These are phyloP conservation scores for Myriosclerotinia scirpicola DNA, from an alignment of 2,329 filamentous ascomycete genomes.

Conservation along the genomic window DNA sequence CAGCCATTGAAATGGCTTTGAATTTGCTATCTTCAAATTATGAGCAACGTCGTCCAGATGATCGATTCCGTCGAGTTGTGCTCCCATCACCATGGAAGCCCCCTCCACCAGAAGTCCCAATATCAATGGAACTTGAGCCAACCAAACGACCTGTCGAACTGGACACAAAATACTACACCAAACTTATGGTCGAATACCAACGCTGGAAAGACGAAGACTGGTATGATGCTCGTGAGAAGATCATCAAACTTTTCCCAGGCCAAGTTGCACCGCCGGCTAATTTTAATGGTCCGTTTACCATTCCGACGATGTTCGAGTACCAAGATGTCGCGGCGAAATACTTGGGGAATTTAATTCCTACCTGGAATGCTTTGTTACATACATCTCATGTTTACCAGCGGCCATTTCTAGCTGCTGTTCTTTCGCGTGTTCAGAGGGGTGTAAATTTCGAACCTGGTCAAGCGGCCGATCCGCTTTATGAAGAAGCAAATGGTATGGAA, in stretches of 20 bases:
- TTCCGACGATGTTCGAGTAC: constrained; percentile 20
- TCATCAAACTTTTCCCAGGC: background rate
- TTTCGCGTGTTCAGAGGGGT: constrained; percentile 13
- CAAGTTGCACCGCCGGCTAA: constrained; percentile 29
- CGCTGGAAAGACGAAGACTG: constrained; percentile 32
- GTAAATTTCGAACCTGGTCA: background rate
- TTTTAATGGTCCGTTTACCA: constrained; percentile 33
- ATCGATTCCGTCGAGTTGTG: constrained; percentile 34
- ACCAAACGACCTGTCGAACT: constrained; percentile 34
- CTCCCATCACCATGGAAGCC: constrained; percentile 24
- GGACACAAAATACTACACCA: constrained; percentile 35
- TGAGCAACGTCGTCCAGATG: constrained; percentile 37
- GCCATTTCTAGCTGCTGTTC: constrained; percentile 1
- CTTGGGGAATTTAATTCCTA: constrained; percentile 1
- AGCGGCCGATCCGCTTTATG: background rate
- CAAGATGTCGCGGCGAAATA: constrained; percentile 22
- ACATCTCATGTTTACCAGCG: background rate
- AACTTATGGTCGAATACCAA: constrained; percentile 30
- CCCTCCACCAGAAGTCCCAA: constrained; percentile 29
- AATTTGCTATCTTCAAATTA: constrained; percentile 36
- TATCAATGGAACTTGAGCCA: constrained; percentile 33
- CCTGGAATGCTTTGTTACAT: constrained; percentile 11
- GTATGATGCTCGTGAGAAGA: constrained; percentile 17
- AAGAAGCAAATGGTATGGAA: background rate
- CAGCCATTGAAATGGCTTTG: constrained; percentile 35